A percentile compares a stretch with the other conserved stretches of the same genome.
phyloP scores from a whole-genome alignment of 2,329 filamentous ascomycete genomes.

The Sarocladium oryzae region DNA sequence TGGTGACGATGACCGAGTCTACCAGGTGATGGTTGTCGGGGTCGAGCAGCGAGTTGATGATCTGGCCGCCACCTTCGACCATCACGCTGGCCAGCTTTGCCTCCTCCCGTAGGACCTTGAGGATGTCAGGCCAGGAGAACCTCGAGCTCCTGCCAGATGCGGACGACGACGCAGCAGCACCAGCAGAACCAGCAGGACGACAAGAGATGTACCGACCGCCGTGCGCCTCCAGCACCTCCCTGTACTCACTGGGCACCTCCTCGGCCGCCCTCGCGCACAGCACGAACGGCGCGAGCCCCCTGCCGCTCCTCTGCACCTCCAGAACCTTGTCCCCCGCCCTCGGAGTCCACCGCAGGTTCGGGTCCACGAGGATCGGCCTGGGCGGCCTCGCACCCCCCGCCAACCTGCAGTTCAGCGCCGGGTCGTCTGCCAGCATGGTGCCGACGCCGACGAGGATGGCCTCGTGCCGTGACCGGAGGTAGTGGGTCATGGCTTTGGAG shows the following conservation, averaged over 20 bases:
- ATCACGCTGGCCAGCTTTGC: conserved; percentile 74
- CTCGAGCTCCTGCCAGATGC: conserved; percentile 31
- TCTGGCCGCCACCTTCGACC: conserved; percentile 79
- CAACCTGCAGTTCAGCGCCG: conserved; percentile 76
- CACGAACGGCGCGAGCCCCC: conserved; percentile 68
- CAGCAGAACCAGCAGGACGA: conserved; percentile 23
- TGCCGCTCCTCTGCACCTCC: conserved; percentile 53
- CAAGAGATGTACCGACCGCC: conserved; percentile 48
- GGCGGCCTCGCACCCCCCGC: conserved; percentile 60
- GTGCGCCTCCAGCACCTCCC: conserved; percentile 34
- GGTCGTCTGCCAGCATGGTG: conserved; percentile 79
- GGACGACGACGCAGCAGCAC: too few relatives aligned
- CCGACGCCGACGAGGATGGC: conserved; percentile 81
- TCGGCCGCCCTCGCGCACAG: conserved; percentile 43
- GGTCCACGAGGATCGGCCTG: conserved; percentile 76
- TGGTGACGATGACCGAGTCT: conserved; percentile 76
- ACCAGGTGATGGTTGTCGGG: conserved; percentile 55
- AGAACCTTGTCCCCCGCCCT: conserved; percentile 57
- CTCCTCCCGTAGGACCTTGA: conserved; percentile 49
- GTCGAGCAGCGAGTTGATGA: conserved; percentile 77
- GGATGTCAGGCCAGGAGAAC: conserved; percentile 59
- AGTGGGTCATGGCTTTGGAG: conserved; percentile 91
- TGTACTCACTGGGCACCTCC: conserved; percentile 38
- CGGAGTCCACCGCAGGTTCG: conserved; percentile 65
- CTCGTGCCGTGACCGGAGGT: conserved; percentile 73